phyloP scores from a whole-genome alignment of 2,329 filamentous ascomycete genomes.

The Beauveria pseudobassiana region DNA sequence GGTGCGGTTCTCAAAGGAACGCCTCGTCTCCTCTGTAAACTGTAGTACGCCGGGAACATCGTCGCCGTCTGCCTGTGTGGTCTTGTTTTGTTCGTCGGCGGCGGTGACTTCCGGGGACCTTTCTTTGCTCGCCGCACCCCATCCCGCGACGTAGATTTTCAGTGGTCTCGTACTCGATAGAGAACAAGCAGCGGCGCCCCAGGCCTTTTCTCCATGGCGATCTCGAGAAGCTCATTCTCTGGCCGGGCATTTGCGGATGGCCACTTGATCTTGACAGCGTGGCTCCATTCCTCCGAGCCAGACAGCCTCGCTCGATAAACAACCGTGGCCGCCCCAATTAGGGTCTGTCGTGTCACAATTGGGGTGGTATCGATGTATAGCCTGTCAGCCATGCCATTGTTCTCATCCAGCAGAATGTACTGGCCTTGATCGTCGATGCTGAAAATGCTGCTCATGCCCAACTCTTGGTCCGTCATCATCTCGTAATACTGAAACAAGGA shows the following conservation, averaged over 20 bases:
- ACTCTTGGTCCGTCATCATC: background rate
- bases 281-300: background rate
- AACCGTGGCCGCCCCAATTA: background rate
- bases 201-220: background rate
- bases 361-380: background rate
- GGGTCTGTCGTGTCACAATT: background rate
- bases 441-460: background rate
- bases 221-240: background rate
- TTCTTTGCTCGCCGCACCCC: background rate
- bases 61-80: too few relatives aligned
- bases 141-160: background rate
- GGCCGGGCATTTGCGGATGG: background rate
- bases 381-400: background rate
- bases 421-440: background rate
- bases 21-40: conserved; percentile 12
- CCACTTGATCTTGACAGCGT: conserved; percentile 6
- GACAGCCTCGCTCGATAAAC: background rate
- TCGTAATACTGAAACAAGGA: background rate
- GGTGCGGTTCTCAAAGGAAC: conserved; percentile 15
- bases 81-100: background rate
- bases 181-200: background rate
- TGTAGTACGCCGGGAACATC: background rate
- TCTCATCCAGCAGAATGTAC: background rate
- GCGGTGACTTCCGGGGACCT: background rate
- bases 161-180: background rate